phyloP scores from a whole-genome alignment of 164 flowering plant genomes.

The Houttuynia cordata region DNA sequence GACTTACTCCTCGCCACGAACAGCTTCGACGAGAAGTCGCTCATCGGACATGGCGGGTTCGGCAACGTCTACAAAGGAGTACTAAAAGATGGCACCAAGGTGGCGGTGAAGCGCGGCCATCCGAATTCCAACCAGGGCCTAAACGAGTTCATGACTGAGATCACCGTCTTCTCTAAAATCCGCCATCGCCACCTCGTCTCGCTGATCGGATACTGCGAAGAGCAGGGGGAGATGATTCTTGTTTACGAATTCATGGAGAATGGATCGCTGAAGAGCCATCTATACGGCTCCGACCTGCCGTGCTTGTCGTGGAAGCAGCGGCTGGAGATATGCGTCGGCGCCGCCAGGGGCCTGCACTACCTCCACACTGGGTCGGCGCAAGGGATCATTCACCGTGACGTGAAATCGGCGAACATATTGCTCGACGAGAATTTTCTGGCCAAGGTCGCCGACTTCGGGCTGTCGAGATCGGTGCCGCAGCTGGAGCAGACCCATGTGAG shows the following conservation, averaged over 20 bases:
- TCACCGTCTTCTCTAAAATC: slow-evolving; percentile 52
- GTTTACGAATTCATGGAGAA: slow-evolving; percentile 76
- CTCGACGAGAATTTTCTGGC: slow-evolving; percentile 17
- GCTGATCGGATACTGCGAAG: slow-evolving; percentile 70
- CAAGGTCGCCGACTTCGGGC: slow-evolving; percentile 24
- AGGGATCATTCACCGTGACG: slow-evolving; percentile 23
- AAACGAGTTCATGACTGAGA: slow-evolving; percentile 74
- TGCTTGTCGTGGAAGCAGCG: slow-evolving; percentile 46
- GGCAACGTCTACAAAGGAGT: slow-evolving; percentile 72
- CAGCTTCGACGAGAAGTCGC: slow-evolving; percentile 40
- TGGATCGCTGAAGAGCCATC: slow-evolving; percentile 57
- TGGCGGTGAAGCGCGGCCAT: slow-evolving; percentile 69
- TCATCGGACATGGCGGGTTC: slow-evolving; percentile 82
- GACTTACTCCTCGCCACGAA: slow-evolving; percentile 55
- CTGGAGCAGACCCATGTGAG: slow-evolving; percentile 19
- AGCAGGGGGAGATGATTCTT: slow-evolving; percentile 73
- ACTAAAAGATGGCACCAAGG: slow-evolving; percentile 42
- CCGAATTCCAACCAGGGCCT: slow-evolving; percentile 74
- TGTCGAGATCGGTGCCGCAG: slow-evolving; percentile 15
- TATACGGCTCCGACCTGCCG: slow-evolving; percentile 41
- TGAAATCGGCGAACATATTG: slow-evolving; percentile 19
- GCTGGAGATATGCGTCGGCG: slow-evolving; percentile 19
- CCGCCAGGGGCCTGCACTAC: slow-evolving; percentile 25
- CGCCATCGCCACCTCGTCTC: slow-evolving; percentile 30
- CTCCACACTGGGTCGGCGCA: slow-evolving; percentile 22